A percentile compares a stretch with the other conserved stretches of the same genome.
Evolutionary conservation across 495 filamentous ascomycete genomes (phyloP).

Genomic region (Podospora didyma): DNA sequence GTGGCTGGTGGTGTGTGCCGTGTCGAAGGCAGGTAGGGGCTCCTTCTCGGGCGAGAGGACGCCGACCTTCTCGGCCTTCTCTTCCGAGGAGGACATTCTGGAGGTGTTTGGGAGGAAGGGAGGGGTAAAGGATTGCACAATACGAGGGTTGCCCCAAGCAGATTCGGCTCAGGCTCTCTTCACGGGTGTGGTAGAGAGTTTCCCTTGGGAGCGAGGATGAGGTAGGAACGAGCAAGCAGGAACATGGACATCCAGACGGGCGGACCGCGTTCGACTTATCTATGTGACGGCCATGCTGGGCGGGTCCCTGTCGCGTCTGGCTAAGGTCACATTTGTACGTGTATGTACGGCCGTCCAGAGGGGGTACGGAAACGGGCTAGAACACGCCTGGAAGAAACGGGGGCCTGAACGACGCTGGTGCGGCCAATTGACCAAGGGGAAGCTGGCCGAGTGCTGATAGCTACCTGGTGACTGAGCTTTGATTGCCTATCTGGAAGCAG

Average conservation of each 20-base stretch:
- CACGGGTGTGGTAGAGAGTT: neutral
- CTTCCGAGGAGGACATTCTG: constrained; percentile 29
- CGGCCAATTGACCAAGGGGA: constrained; percentile 5
- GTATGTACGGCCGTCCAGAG: too few species aligned
- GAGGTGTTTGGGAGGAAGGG: constrained; percentile 5
- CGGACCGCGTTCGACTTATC: neutral
- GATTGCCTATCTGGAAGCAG: constrained; percentile 13
- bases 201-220: neutral
- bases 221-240: neutral
- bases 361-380: constrained; percentile 15
- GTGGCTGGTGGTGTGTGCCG: constrained; percentile 1
- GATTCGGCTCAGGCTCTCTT: neutral
- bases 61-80: constrained; percentile 13
- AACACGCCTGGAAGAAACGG: constrained; percentile 19
- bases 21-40: constrained; percentile 15
- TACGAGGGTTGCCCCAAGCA: constrained; percentile 1
- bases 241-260: neutral
- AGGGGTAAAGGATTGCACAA: neutral
- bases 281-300: neutral
- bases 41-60: constrained; percentile 21
- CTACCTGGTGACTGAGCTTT: constrained; percentile 2
- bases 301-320: neutral
- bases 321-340: neutral
- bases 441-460: too few species aligned
- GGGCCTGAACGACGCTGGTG: neutral